These are phyloP conservation scores for Suhomyces ambrosiae DNA, from an alignment of 1,139 yeast genomes.

Conservation along the genomic window DNA sequence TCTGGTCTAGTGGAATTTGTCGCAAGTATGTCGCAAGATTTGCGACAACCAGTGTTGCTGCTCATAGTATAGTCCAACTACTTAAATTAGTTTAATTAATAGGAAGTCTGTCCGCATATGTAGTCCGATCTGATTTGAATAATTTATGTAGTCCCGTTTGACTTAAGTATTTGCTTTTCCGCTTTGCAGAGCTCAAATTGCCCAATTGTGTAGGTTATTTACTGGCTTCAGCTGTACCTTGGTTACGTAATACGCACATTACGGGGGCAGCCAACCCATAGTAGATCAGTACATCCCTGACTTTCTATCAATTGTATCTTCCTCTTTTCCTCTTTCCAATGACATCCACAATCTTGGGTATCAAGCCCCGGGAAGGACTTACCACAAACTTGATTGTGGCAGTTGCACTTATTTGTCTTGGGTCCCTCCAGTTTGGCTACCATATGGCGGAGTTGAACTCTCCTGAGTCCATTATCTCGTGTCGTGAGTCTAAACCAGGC, in stretches of 20 bases:
- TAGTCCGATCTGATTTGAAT: too few relatives aligned
- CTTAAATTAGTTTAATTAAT: neutral
- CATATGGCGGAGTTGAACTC: slow-evolving; percentile 54
- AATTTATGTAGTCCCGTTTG: too few relatives aligned
- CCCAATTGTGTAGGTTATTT: too few relatives aligned
- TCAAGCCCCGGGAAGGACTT: slow-evolving; percentile 13
- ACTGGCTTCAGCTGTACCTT: too few relatives aligned
- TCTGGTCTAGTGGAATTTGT: too few relatives aligned
- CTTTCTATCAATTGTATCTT: neutral
- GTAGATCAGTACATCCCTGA: too few relatives aligned
- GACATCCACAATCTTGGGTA: slow-evolving; percentile 1
- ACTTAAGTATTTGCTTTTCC: too few relatives aligned
- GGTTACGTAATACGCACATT: neutral
- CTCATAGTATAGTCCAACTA: too few relatives aligned
- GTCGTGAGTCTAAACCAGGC: slow-evolving; percentile 37
- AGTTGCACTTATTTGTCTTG: slow-evolving; percentile 42
- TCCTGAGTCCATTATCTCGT: slow-evolving; percentile 45
- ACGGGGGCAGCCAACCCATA: neutral
- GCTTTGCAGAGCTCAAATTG: too few relatives aligned
- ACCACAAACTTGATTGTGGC: slow-evolving; percentile 33
- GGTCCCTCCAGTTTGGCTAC: slow-evolving; percentile 52
- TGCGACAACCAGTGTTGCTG: too few relatives aligned
- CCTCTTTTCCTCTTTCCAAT: neutral
- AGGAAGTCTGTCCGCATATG: too few relatives aligned
- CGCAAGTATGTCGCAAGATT: too few relatives aligned